Conservation (phyloP, 345 rosid species). For the Cardamine resedifolia region DNA sequence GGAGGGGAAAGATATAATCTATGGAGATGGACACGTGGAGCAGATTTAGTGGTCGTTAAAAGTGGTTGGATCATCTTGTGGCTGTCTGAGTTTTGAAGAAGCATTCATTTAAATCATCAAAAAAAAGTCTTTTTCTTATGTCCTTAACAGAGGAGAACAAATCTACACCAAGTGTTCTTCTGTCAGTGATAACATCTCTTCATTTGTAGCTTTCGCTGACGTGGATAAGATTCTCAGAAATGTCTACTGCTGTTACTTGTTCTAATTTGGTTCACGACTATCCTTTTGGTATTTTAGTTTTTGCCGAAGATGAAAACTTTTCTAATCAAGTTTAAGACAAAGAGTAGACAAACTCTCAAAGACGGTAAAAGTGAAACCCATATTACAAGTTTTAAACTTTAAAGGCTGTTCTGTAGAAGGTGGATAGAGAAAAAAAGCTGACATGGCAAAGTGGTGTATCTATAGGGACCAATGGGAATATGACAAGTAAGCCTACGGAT, state of each 20-base stretch:
- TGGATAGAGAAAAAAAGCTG: background rate
- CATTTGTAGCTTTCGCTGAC: constrained; percentile 25
- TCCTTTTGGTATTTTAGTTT: background rate
- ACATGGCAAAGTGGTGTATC: constrained; percentile 24
- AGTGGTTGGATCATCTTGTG: constrained; percentile 54
- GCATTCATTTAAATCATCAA: constrained; percentile 21
- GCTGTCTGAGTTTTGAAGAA: constrained; percentile 44
- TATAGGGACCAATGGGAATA: constrained; percentile 14
- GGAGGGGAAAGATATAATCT: constrained; percentile 44
- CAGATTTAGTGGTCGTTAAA: constrained; percentile 42
- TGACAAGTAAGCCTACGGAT: constrained; percentile 19
- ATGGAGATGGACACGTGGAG: constrained; percentile 44
- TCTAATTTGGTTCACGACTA: background rate
- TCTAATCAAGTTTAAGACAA: background rate
- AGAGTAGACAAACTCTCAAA: background rate
- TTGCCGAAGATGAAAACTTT: background rate
- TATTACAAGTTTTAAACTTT: background rate
- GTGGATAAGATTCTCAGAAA: constrained; percentile 9
- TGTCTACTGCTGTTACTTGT: background rate
- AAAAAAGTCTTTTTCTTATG: constrained; percentile 9
- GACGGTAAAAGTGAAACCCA: background rate
- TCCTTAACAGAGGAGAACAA: constrained; percentile 20
- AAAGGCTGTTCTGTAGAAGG: background rate
- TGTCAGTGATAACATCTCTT: constrained; percentile 6
- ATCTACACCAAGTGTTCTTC: constrained; percentile 24